These are phyloP conservation scores for Circinella minor DNA, from an alignment of 371 early-diverging fungal genomes.

Conservation along the genomic window DNA sequence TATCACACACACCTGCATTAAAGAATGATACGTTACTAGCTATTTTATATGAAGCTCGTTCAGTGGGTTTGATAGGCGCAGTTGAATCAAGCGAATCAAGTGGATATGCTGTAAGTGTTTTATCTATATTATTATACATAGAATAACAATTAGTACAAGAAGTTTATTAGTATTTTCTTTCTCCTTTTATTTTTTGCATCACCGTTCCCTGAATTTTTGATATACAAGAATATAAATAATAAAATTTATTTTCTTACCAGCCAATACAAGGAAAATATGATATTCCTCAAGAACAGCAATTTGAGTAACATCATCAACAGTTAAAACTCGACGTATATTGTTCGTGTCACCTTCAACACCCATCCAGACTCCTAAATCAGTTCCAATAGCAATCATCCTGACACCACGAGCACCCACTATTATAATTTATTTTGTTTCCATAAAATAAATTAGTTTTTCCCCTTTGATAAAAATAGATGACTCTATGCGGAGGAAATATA, in stretches of 20 bases:
- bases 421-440: not conserved
- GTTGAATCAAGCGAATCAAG: slow-evolving; percentile 63
- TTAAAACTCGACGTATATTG: slow-evolving; percentile 33
- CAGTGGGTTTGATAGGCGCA: slow-evolving; percentile 36
- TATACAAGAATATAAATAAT: too few species aligned
- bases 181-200: too few species aligned
- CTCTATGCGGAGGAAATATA: too few species aligned
- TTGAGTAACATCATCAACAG: slow-evolving; percentile 41
- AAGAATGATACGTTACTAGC: slow-evolving; percentile 72
- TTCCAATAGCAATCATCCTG: slow-evolving; percentile 78
- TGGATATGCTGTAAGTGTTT: slow-evolving; percentile 73
- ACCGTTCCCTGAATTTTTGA: too few species aligned
- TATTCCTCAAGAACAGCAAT: slow-evolving; percentile 46
- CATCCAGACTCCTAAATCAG: slow-evolving; percentile 77
- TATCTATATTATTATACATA: slow-evolving; percentile 51
- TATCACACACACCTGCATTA: slow-evolving; percentile 68
- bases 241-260: slow-evolving; percentile 25
- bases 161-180: too few species aligned
- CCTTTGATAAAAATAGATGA: not conserved
- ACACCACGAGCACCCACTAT: slow-evolving; percentile 51
- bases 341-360: slow-evolving; percentile 51
- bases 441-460: not conserved
- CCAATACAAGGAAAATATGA: slow-evolving; percentile 40
- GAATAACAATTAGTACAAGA: not conserved
- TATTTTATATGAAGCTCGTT: slow-evolving; percentile 53